Evolutionary conservation across 2,329 filamentous ascomycete genomes (phyloP).

Genomic region (Diplodia scrobiculata): DNA sequence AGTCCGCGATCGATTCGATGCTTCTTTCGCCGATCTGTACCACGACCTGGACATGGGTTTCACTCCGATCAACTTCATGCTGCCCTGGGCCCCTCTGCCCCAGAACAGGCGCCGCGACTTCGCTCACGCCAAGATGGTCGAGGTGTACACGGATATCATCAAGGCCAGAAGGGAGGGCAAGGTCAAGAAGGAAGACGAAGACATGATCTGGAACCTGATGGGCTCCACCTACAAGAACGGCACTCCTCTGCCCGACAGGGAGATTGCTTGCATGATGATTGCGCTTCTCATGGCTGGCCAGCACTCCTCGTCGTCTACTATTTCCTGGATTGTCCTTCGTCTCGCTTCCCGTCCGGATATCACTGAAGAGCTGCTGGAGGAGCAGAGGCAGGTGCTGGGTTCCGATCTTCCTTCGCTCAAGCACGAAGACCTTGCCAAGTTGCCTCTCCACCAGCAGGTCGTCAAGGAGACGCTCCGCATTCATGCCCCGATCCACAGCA

Average conservation of each 20-base stretch:
- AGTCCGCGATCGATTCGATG: conserved; percentile 78
- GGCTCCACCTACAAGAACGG: conserved; percentile 82
- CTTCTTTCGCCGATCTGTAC: conserved; percentile 77
- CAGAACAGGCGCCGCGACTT: conserved; percentile 80
- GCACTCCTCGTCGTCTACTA: conserved; percentile 82
- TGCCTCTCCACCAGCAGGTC: conserved; percentile 79
- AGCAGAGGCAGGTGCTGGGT: conserved; percentile 75
- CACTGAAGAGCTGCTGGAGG: conserved; percentile 77
- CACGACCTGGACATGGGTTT: conserved; percentile 91
- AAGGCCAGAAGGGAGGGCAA: conserved; percentile 63
- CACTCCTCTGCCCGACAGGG: conserved; percentile 73
- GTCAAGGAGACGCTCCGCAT: conserved; percentile 90
- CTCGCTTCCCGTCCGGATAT: conserved; percentile 76
- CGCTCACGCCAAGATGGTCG: conserved; percentile 77
- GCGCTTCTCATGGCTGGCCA: conserved; percentile 89
- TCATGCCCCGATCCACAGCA: conserved; percentile 91
- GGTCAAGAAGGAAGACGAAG: conserved; percentile 57
- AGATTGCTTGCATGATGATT: conserved; percentile 93
- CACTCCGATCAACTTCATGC: conserved; percentile 83
- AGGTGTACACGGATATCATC: conserved; percentile 82
- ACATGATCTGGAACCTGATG: conserved; percentile 93
- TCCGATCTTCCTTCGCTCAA: conserved; percentile 71
- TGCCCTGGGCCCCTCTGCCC: conserved; percentile 86
- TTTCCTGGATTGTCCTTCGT: conserved; percentile 80
- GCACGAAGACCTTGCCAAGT: conserved; percentile 75